These are phyloP conservation scores for Ilyonectria destructans DNA, from an alignment of 2,329 filamentous ascomycete genomes.

Conservation along the genomic window DNA sequence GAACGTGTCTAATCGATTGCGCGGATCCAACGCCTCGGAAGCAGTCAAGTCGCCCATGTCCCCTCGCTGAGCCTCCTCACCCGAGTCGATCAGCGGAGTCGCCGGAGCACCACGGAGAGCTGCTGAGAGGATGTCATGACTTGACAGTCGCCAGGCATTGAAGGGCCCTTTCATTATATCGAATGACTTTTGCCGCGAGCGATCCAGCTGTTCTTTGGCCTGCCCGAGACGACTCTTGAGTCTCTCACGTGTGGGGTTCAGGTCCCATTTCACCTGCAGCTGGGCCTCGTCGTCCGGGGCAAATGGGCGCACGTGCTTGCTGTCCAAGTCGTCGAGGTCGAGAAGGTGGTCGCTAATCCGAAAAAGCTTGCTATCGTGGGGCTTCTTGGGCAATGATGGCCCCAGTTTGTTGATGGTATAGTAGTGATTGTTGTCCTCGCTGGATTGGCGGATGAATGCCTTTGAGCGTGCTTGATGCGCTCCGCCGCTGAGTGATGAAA, in stretches of 20 bases:
- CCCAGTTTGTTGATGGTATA: constrained; percentile 47
- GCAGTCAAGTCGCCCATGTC: constrained; percentile 18
- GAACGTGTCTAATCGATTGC: constrained; percentile 31
- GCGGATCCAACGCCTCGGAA: constrained; percentile 24
- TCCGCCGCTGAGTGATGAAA: constrained; percentile 4
- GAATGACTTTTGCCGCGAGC: constrained; percentile 47
- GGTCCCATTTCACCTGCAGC: constrained; percentile 51
- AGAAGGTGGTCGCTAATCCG: constrained; percentile 62
- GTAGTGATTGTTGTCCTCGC: constrained; percentile 46
- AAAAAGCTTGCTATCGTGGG: constrained; percentile 52
- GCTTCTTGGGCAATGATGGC: constrained; percentile 23
- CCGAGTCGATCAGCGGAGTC: constrained; percentile 34
- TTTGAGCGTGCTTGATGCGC: constrained; percentile 37
- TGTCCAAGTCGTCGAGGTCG: constrained; percentile 68
- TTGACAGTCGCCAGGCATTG: constrained; percentile 58
- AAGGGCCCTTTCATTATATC: constrained; percentile 43
- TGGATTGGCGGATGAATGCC: constrained; percentile 45
- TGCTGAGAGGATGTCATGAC: constrained; percentile 61
- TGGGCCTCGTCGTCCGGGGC: constrained; percentile 56
- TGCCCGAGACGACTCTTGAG: constrained; percentile 48
- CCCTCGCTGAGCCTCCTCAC: constrained; percentile 30
- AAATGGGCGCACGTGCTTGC: constrained; percentile 60
- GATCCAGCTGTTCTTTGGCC: constrained; percentile 51
- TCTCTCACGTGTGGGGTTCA: constrained; percentile 40
- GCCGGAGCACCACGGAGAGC: constrained; percentile 53